Conservation (phyloP, 2,329 filamentous ascomycete species). For the Colletotrichum phormii region DNA sequence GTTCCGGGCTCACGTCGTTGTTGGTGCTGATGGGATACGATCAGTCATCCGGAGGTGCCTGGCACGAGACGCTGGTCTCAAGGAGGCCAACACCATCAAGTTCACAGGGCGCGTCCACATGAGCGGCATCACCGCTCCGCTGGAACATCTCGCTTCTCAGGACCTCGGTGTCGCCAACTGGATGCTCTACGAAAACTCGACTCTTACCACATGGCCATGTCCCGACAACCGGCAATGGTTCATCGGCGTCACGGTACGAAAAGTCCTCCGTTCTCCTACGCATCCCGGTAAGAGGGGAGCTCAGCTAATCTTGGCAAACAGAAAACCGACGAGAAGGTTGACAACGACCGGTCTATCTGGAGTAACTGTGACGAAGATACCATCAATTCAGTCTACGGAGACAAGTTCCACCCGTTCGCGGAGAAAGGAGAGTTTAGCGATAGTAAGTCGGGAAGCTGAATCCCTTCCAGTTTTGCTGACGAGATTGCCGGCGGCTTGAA, state of each 20-base stretch:
- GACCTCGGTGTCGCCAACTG: conserved; percentile 38
- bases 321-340: not conserved
- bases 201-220: conserved; percentile 39
- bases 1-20: not conserved
- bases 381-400: conserved; percentile 37
- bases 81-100: not conserved
- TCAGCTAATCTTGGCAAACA: not conserved
- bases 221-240: conserved; percentile 39
- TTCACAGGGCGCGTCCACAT: not conserved
- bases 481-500: not conserved
- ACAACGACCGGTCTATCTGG: conserved; percentile 19
- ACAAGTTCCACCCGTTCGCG: conserved; percentile 38
- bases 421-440: conserved; percentile 31
- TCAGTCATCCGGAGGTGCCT: not conserved
- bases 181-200: conserved; percentile 39
- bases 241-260: conserved; percentile 37
- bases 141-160: conserved; percentile 23
- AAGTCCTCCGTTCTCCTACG: not conserved
- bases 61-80: not conserved
- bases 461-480: not conserved
- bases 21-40: not conserved
- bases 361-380: conserved; percentile 27
- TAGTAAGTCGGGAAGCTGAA: not conserved
- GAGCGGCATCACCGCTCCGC: not conserved
- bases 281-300: not conserved